Evolutionary conservation across 1,139 yeast genomes (phyloP).

Genomic region (Nakaseomyces kungkrabaensis): DNA sequence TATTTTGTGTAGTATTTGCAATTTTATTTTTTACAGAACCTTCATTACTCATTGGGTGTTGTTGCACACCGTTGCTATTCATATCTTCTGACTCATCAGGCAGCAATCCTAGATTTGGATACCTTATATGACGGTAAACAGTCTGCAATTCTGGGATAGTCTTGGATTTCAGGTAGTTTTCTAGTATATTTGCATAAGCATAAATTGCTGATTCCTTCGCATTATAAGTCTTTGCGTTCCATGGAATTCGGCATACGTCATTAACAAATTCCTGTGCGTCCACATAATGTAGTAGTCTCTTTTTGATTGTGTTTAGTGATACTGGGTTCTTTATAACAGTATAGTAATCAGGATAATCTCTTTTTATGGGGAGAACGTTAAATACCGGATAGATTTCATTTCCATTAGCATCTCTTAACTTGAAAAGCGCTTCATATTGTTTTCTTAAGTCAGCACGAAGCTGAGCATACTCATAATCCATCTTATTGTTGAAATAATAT

Average conservation of each 20-base stretch:
- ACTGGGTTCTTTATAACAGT: slow-evolving; percentile 58
- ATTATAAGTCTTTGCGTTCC: slow-evolving; percentile 84
- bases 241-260: slow-evolving; percentile 73
- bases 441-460: slow-evolving; percentile 5
- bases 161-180: slow-evolving; percentile 44
- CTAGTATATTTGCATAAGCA: slow-evolving; percentile 62
- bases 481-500: not conserved
- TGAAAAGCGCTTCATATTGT: slow-evolving; percentile 30
- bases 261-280: slow-evolving; percentile 60
- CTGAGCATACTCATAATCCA: not conserved
- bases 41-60: too few species aligned
- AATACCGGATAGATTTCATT: slow-evolving; percentile 38
- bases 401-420: slow-evolving; percentile 39
- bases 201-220: slow-evolving; percentile 59
- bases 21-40: not conserved
- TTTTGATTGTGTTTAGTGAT: slow-evolving; percentile 60
- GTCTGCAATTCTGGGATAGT: slow-evolving; percentile 42
- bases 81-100: slow-evolving; percentile 39
- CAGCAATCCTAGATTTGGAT: slow-evolving; percentile 68
- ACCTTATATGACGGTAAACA: slow-evolving; percentile 38
- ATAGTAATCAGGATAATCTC: slow-evolving; percentile 62
- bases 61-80: not conserved
- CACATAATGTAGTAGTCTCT: slow-evolving; percentile 38
- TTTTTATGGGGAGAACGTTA: slow-evolving; percentile 43
- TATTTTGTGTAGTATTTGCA: not conserved